phyloP scores from a whole-genome alignment of 805 yeast genomes.

The Kazachstania martiniae region DNA sequence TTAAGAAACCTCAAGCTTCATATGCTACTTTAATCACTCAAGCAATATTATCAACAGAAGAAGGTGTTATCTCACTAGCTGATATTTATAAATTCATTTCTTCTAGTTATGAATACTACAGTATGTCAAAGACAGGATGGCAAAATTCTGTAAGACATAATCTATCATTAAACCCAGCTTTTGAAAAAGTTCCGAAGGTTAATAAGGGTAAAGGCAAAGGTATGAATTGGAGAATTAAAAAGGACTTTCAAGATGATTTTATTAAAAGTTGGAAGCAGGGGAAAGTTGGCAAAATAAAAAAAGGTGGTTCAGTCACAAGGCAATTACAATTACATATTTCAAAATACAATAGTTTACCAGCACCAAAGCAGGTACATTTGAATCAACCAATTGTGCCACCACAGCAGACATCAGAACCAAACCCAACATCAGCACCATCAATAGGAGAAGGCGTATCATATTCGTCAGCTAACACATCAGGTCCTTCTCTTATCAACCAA shows the following conservation, averaged over 20 bases:
- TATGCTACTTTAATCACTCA: conserved; percentile 98
- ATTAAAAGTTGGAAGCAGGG: conserved; percentile 70
- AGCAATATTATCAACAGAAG: conserved; percentile 78
- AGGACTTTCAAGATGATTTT: conserved; percentile 72
- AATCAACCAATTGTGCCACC: too few relatives aligned
- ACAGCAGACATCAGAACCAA: not conserved
- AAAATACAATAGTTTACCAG: conserved; percentile 31
- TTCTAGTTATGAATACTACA: conserved; percentile 75
- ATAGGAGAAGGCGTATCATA: too few relatives aligned
- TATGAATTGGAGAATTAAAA: conserved; percentile 95
- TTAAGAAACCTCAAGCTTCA: conserved; percentile 86
- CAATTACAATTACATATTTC: conserved; percentile 65
- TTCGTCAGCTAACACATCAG: too few relatives aligned
- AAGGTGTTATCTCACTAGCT: conserved; percentile 75
- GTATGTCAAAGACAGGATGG: conserved; percentile 89
- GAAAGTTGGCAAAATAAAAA: conserved; percentile 45
- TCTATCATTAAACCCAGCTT: conserved; percentile 85
- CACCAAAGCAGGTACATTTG: not conserved
- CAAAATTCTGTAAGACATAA: conserved; percentile 96
- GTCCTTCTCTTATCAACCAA: not conserved
- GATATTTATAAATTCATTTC: conserved; percentile 89
- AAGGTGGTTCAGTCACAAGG: conserved; percentile 69
- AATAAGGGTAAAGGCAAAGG: conserved; percentile 97
- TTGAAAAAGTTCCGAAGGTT: conserved; percentile 89
- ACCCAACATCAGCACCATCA: too few relatives aligned